Evolutionary conservation across 257 asterid species (phyloP), one percentile per base, ranked within the genome.

Genomic region (Datura wrightii): DNA sequence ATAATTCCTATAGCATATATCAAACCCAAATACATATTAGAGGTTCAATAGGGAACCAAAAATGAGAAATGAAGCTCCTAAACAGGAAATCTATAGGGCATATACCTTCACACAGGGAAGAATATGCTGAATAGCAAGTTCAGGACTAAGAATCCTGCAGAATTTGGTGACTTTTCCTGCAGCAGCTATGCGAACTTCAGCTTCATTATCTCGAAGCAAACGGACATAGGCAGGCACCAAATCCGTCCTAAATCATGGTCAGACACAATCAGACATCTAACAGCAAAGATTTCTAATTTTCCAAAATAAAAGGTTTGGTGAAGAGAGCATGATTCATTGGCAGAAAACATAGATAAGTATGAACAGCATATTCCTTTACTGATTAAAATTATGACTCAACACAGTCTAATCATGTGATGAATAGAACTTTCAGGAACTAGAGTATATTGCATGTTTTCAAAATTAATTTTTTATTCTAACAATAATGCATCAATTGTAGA

Each of bases 71-170:
- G 39, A 86, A 82, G 72, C 62, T 42, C 66, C 50, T 46, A 79
- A 31, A 78, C 81, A 81, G 86, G 84, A 79, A 79, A 59, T 67
- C 41, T 50, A 55, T 8, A 18, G 0, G 9, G 18, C 9, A 46
- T 15, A 55, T 90, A 95, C 98, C 98, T 95, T 95, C 88, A 95
- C 98, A 84, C 98, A 93, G 55, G 98, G 98, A 87, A 95, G 98
- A 86, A 94, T 93, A 85, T 93, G 94, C 91, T 92, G 97, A 88
- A 94, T 87, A 55, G 98, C 97, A 56, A 93, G 97, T 69, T 92
- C 98, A 0, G 98, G 97, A 88, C 87, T 93, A 71, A 95, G 93
- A 84, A 93, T 95, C 84, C 93, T 89, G 74, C 94, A 93, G 83
- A 94, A 93, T 85, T 94, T 93, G 83, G 98, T 94, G 63, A 94